phyloP scores from a whole-genome alignment of 2,329 filamentous ascomycete species.

The Thermothelomyces thermophilus region DNA sequence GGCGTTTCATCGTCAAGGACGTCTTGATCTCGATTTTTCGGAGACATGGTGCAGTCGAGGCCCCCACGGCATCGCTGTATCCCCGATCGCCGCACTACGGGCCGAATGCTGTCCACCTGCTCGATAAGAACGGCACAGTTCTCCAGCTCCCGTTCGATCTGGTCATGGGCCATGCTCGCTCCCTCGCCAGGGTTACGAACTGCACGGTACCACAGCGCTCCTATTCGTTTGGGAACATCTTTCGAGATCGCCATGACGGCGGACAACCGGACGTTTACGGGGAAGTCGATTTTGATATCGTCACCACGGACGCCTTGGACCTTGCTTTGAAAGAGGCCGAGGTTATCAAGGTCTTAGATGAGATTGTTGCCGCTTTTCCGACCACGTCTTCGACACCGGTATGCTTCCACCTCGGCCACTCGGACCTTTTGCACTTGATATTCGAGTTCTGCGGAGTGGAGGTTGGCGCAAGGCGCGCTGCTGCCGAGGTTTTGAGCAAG shows the following conservation, averaged over 20 bases:
- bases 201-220: constrained; percentile 63
- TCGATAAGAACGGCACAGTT: constrained; percentile 79
- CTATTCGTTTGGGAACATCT: constrained; percentile 83
- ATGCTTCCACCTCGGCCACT: constrained; percentile 88
- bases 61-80: constrained; percentile 66
- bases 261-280: constrained; percentile 76
- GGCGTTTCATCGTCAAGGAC: constrained; percentile 68
- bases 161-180: constrained; percentile 79
- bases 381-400: constrained; percentile 64
- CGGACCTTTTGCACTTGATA: constrained; percentile 77
- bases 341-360: constrained; percentile 87
- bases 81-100: constrained; percentile 75
- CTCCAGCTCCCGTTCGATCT: constrained; percentile 92
- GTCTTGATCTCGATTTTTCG: constrained; percentile 73
- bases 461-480: constrained; percentile 56
- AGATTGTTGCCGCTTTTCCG: constrained; percentile 77
- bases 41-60: constrained; percentile 82
- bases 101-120: constrained; percentile 66
- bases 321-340: constrained; percentile 88
- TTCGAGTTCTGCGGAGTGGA: constrained; percentile 85
- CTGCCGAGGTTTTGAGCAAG: constrained; percentile 79
- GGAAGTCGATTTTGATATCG: constrained; percentile 93
- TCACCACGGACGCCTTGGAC: constrained; percentile 76
- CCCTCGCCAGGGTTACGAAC: constrained; percentile 64
- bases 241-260: constrained; percentile 69